Conservation (phyloP, 1,284 basidiomycete genomes). For the Marasmius fiardii region DNA sequence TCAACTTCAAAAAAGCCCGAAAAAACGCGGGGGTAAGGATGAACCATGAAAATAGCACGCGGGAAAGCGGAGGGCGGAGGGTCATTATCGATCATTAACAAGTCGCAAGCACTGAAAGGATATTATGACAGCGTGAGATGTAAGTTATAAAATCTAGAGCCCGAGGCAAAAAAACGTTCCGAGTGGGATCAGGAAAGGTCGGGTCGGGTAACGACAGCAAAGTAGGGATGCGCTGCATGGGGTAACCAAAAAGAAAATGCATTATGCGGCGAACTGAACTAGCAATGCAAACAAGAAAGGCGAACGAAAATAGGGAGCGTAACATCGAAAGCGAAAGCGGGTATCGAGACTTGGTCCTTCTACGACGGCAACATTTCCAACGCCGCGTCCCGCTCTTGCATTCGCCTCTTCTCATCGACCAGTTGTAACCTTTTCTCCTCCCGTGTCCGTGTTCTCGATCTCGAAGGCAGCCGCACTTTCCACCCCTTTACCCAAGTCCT, state of each 20-base stretch:
- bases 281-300: too few species aligned
- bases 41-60: too few species aligned
- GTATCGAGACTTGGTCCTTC: not conserved
- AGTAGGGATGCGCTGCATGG: too few species aligned
- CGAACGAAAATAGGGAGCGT: not conserved
- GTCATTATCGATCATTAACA: not conserved
- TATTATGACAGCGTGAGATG: slow-evolving; percentile 15
- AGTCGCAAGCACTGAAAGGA: too few species aligned
- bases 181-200: too few species aligned
- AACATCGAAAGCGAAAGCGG: not conserved
- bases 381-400: slow-evolving; percentile 18
- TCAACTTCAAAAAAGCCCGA: too few species aligned
- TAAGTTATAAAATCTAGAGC: slow-evolving; percentile 3
- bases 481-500: slow-evolving; percentile 51
- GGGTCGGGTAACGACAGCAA: not conserved
- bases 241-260: too few species aligned
- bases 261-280: too few species aligned
- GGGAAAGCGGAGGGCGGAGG: not conserved
- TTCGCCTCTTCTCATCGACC: slow-evolving; percentile 44
- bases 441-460: slow-evolving; percentile 41
- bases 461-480: slow-evolving; percentile 40
- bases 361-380: slow-evolving; percentile 24
- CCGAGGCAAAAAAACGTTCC: not conserved
- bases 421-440: slow-evolving; percentile 35
- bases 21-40: too few species aligned